Evolutionary conservation across 2,329 filamentous ascomycete genomes (phyloP), one percentile per base, ranked within the genome.

Genomic region (Trichoderma semiorbis): DNA sequence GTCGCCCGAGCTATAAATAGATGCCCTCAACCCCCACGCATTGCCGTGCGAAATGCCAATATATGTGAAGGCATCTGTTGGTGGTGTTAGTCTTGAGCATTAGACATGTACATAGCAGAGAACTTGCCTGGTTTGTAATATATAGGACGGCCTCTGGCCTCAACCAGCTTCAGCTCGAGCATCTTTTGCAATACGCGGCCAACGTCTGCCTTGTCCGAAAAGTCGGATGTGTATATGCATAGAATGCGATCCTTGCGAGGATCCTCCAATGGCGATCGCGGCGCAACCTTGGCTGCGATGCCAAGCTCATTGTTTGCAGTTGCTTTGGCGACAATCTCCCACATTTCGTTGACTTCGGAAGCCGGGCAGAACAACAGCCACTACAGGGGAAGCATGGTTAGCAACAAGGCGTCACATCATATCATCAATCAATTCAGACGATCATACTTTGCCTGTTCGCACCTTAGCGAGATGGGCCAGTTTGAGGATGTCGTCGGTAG

Each of bases 221-320:
- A 96, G 79, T 97, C 89, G 55, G 84, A 83, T 6, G 93, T 97
- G 79, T 97, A 97, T 8, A 97, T 84, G 75, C 92, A 95, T 30
- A 97, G 89, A 55, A 96, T 81, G 24, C 89, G 85, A 24, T 83
- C 80, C 57, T 80, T 84, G 28, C 81, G 77, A 7, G 73, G 72
- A 61, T 81, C 78, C n/a, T 83, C 80, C 1, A 80, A 79, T 7
- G 81, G 82, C 11, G 86, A 79, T 61, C 84, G 82, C 1, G 92
- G 89, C 1, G 90, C 80, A 14, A 95, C 91, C 81, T 96, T 97
- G 11, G 93, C 92, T 1, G 84, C 86, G 50, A 89, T 87, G 0
- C 94, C 94, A 2, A 97, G 86, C 74, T 92, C 86, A 72, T 91
- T 90, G 34, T 88, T 86, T 14, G 88, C 87, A 0, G 92, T 92